Percentiles rank a stretch among this genome's conserved stretches.
These are phyloP conservation scores for Giardia duodenalis DNA, from an alignment of 208 protist genomes.

Conservation along the genomic window DNA sequence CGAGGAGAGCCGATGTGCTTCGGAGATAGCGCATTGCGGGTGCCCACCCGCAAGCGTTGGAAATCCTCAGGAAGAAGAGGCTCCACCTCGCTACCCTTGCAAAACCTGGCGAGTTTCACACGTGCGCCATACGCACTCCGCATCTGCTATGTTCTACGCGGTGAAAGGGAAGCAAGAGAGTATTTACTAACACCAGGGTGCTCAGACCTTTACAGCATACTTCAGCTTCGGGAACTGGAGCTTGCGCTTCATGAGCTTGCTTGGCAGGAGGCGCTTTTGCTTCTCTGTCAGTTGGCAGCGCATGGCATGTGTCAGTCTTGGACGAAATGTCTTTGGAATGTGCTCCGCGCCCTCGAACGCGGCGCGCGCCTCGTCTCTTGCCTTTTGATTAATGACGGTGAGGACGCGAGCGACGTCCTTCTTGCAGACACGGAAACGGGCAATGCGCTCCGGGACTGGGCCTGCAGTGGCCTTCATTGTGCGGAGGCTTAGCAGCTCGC, in stretches of 20 bases:
- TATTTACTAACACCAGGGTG: too few species aligned
- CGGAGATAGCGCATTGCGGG: too few species aligned
- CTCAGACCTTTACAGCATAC: constrained; percentile 25
- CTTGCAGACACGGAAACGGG: constrained; percentile 4
- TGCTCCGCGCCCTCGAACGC: neutral
- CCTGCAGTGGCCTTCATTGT: neutral
- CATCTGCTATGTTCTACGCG: too few species aligned
- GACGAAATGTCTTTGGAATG: neutral
- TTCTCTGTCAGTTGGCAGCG: neutral
- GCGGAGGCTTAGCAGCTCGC: neutral
- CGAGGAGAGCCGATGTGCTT: too few species aligned
- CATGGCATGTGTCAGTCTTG: neutral
- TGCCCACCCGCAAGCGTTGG: too few species aligned
- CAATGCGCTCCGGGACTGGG: neutral
- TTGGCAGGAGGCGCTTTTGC: neutral
- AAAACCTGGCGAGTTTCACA: too few species aligned
- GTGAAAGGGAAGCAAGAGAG: too few species aligned
- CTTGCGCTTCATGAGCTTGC: neutral
- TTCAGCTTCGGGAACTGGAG: neutral
- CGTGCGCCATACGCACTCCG: too few species aligned
- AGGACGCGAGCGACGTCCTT: constrained; percentile 29
- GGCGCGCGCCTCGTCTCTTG: neutral
- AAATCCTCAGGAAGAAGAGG: too few species aligned
- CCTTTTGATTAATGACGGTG: neutral
- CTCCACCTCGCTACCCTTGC: too few species aligned